Evolutionary conservation across 2,329 filamentous ascomycete species (phyloP), one percentile per base, ranked within the genome.

Genomic region (Neurospora sp.): DNA sequence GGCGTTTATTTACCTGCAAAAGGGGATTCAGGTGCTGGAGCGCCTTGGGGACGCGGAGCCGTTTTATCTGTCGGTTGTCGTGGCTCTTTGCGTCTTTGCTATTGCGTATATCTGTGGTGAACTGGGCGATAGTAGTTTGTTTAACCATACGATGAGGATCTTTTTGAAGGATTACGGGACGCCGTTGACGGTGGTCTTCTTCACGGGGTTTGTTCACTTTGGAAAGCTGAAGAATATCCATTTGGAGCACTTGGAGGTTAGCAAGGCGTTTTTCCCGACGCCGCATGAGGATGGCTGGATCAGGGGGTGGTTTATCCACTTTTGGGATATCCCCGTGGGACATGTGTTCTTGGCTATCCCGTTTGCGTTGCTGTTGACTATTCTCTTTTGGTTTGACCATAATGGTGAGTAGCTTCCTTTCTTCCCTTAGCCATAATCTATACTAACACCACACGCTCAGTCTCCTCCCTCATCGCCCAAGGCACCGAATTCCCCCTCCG

Each of bases 151-250:
- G 43, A 81, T 96, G 8, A 87, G 93, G 23, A 89, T 94, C 73
- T 96, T 97, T 75, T 85, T 97, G 73, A 93, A 96, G 77, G 93
- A 97, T 79, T 97, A 97, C 77, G 93, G 92, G 68, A 96, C 92
- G 0, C 92, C 93, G 0, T 82, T 95, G 71, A 92, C 91, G 0
- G 87, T 94, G 69, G 82, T 97, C 71, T 97, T 97, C 83, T 97
- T 97, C 78, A 93, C 93, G 0, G 93, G 93, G 0, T 97, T 96
- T 76, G 90, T 96, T 1, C 91, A 96, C 78, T 88, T 96, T 72
- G 93, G 93, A 8, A 89, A 91, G 75, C 95, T 97, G 91, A 82
- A 81, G n/a, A 80, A 85, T 52, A 86, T 96, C 1, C 78, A 87
- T 23, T 82, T 97, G 10, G 87, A 91, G 72, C 89, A 85, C 8